Conservation (phyloP, 139 green algal genomes). For the Nannochloris sp. region DNA sequence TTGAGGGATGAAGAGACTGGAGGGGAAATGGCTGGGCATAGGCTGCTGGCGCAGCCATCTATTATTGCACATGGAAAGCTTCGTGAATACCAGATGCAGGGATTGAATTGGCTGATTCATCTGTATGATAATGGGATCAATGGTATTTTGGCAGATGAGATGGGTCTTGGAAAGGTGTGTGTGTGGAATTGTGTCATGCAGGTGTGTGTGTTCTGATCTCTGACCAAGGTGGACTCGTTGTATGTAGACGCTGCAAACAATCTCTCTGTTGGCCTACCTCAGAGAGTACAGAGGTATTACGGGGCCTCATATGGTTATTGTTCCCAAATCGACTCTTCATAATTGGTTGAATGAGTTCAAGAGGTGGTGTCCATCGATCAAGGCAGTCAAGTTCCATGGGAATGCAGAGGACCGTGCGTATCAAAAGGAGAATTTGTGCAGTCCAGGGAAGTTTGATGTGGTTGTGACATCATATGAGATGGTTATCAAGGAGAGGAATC, state of each 20-base stretch:
- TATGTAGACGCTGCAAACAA: constrained; percentile 88
- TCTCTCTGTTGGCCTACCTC: constrained; percentile 93
- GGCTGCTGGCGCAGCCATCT: constrained; percentile 69
- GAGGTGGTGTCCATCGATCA: constrained; percentile 85
- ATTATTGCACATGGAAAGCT: constrained; percentile 85
- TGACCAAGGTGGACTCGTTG: too few species aligned
- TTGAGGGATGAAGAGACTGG: constrained; percentile 77
- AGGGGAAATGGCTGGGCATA: constrained; percentile 49
- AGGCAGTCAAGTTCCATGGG: constrained; percentile 91
- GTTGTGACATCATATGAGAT: constrained; percentile 97
- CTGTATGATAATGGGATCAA: constrained; percentile 99
- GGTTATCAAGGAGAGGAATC: constrained; percentile 98
- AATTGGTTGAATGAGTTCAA: constrained; percentile 99
- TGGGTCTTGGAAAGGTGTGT: constrained; percentile 85
- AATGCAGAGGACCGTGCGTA: constrained; percentile 76
- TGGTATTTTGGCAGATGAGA: constrained; percentile 98
- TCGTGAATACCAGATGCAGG: constrained; percentile 97
- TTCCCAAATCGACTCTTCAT: constrained; percentile 95
- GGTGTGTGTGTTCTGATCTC: too few species aligned
- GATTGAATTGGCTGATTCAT: constrained; percentile 99
- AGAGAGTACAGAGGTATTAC: constrained; percentile 91
- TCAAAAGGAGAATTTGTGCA: constrained; percentile 54
- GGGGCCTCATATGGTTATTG: constrained; percentile 95
- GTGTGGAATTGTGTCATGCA: too few species aligned
- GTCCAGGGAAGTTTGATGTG: constrained; percentile 86